phyloP scores from a whole-genome alignment of 2,329 filamentous ascomycete genomes.

The Diplocarpon rosae region DNA sequence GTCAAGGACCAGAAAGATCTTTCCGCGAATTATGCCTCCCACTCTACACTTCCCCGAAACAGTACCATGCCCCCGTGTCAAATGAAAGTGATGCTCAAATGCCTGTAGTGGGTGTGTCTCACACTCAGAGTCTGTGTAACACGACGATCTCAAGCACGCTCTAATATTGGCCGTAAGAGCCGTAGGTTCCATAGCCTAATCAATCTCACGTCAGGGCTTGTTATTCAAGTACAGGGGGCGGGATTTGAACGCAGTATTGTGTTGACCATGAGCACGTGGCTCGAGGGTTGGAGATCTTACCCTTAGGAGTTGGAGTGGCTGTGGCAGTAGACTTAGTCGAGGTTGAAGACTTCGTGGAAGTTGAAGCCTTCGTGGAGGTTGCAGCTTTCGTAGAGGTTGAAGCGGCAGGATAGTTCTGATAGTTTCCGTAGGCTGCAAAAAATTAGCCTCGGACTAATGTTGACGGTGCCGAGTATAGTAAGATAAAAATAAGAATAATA shows the following conservation, averaged over 20 bases:
- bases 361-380: not conserved
- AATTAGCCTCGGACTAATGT: no score
- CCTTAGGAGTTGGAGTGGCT: not conserved
- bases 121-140: no score
- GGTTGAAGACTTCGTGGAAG: not conserved
- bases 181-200: conserved; percentile 2
- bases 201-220: not conserved
- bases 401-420: conserved; percentile 7
- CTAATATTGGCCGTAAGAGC: conserved; percentile 7
- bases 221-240: not conserved
- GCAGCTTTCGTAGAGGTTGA: not conserved
- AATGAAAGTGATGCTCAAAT: no score
- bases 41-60: no score
- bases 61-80: no score
- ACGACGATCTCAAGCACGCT: conserved; percentile 1
- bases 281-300: not conserved
- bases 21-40: no score
- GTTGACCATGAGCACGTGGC: not conserved
- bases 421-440: conserved; percentile 7
- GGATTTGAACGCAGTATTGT: no score
- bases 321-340: not conserved
- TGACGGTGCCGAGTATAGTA: no score
- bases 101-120: no score
- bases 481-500: no score
- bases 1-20: no score